Conservation (phyloP, 768 basidiomycete genomes). For the Phallus indusiatus region DNA sequence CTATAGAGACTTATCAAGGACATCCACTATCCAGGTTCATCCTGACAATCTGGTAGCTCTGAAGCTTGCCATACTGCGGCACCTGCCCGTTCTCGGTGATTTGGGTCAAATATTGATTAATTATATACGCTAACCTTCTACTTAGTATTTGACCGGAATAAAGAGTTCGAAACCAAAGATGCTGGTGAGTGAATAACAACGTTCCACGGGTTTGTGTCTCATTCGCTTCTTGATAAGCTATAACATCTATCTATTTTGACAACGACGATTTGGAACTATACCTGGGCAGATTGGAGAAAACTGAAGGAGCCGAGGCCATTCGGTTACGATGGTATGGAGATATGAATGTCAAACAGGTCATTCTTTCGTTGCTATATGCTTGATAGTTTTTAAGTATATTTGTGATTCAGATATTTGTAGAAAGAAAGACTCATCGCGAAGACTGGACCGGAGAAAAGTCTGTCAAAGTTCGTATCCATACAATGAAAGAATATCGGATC, state of each 20-base stretch:
- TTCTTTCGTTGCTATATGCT: background rate
- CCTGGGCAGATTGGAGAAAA: conserved; percentile 94
- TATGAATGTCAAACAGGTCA: conserved; percentile 65
- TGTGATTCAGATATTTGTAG: conserved; percentile 61
- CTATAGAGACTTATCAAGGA: conserved; percentile 5
- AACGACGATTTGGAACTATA: conserved; percentile 94
- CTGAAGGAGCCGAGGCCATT: conserved; percentile 95
- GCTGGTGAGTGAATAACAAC: conserved; percentile 37
- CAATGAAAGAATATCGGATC: conserved; percentile 28
- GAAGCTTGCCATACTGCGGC: conserved; percentile 85
- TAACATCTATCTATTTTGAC: conserved; percentile 96
- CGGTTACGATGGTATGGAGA: conserved; percentile 98
- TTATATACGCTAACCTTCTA: background rate
- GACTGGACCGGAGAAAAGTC: conserved; percentile 99
- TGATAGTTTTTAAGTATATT: background rate
- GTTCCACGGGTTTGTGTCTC: background rate
- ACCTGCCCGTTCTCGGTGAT: conserved; percentile 87
- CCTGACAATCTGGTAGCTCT: conserved; percentile 90
- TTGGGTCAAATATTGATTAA: conserved; percentile 13
- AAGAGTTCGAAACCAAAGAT: conserved; percentile 83
- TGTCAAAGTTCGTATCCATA: conserved; percentile 67
- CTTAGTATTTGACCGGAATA: conserved; percentile 85
- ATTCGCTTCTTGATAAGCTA: conserved; percentile 41
- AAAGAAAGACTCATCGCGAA: conserved; percentile 89
- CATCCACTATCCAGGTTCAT: conserved; percentile 43